Evolutionary conservation across 1,284 basidiomycete genomes (phyloP).

Genomic region (Cryptococcus sp.): DNA sequence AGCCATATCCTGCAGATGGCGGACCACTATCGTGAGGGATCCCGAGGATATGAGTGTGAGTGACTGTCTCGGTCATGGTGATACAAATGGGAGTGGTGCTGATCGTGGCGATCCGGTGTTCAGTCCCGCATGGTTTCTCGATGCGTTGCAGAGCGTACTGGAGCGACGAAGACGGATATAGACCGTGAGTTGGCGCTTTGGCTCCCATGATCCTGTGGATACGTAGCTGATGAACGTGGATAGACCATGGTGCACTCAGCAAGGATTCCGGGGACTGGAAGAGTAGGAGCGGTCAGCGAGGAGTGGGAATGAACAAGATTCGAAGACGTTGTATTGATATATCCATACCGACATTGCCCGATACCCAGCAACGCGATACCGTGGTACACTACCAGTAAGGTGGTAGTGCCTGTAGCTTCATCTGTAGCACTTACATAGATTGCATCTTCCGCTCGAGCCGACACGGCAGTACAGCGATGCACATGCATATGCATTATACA

Average conservation of each 20-base stretch:
- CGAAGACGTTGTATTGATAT: too few relatives aligned
- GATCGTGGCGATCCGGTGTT: neutral
- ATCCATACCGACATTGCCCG: too few relatives aligned
- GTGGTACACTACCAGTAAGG: too few relatives aligned
- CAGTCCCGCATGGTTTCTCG: slow-evolving; percentile 46
- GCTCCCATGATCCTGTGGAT: neutral
- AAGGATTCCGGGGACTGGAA: slow-evolving; percentile 11
- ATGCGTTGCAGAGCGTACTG: slow-evolving; percentile 48
- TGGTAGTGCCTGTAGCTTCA: too few relatives aligned
- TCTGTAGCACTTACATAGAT: too few relatives aligned
- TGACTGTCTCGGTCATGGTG: slow-evolving; percentile 8
- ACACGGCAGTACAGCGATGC: too few relatives aligned
- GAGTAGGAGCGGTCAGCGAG: neutral
- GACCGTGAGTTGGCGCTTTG: slow-evolving; percentile 30
- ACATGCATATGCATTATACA: too few relatives aligned
- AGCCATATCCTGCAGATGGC: slow-evolving; percentile 41
- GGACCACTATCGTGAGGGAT: slow-evolving; percentile 40
- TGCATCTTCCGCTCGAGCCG: too few relatives aligned
- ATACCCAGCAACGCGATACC: too few relatives aligned
- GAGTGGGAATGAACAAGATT: too few relatives aligned
- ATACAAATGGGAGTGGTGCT: neutral
- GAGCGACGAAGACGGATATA: slow-evolving; percentile 28
- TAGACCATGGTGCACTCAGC: slow-evolving; percentile 16
- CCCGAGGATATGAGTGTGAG: slow-evolving; percentile 48
- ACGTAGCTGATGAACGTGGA: neutral